Evolutionary conservation across 2,329 filamentous ascomycete genomes (phyloP), one percentile per base, ranked within the genome.

Genomic region (Sordariomycetes sp.): DNA sequence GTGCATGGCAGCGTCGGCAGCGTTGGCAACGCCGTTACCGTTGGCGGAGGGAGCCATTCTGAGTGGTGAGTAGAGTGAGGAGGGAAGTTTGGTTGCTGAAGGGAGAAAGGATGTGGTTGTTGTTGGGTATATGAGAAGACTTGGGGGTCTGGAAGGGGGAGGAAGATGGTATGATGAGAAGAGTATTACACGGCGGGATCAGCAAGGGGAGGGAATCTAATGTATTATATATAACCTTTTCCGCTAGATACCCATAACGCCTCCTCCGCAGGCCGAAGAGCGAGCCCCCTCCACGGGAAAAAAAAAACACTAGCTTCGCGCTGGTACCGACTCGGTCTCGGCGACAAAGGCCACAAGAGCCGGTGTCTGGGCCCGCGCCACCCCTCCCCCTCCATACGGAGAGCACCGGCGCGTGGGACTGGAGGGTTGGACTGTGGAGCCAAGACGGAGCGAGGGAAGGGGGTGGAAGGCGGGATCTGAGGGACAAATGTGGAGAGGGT

Each of bases 1-100:
- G 58, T 66, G 67, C 57, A 66, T 62, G 65, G 59, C 60, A 59
- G 39, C 39, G 7, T 15, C n/a, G 13, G 39, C 10, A 3, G 28
- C 28, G 28, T 32, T 8, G 39, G 64, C 63, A 55, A 62, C 28
- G 28, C 24, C 24, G 51, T 52, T 52, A 4, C 12, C 28, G 25
- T 34, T 24, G 51, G 51, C 24, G 51, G 51, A 22, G 25, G 51
- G 20, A 32, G 51, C 24, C 51, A 52, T 52, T n/a, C 34, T 32
- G 25, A 50, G 45, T 22, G 22, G 45, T 24, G 10, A 13, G n/a
- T 22, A 8, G 28, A 4, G 3, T 32, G 10, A 2, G n/a, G n/a
- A 22, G 24, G n/a, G n/a, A n/a, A n/a, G n/a, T n/a, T n/a, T n/a
- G n/a, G 45, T 22, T 13, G 8, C 24, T 15, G 17, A 7, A n/a